Conservation (phyloP, 345 rosid genomes). For the Hibiscus trionum region DNA sequence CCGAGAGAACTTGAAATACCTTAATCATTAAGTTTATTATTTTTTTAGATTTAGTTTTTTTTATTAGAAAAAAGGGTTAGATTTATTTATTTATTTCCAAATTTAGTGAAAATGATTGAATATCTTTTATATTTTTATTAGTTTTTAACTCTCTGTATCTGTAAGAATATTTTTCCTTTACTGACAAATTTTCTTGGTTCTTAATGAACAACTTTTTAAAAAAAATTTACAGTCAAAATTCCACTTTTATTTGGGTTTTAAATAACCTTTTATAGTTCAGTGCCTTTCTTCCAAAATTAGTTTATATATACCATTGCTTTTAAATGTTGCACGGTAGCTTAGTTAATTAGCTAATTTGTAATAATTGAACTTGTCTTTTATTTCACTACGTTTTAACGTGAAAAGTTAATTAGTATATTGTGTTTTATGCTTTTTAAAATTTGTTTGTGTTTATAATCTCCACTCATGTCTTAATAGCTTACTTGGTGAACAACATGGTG, state of each 20-base stretch:
- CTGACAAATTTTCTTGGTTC: background rate
- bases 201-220: too few species aligned
- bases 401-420: background rate
- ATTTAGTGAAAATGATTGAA: background rate
- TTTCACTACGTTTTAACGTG: background rate
- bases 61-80: too few species aligned
- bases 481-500: too few species aligned
- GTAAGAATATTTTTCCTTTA: background rate
- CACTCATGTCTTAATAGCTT: background rate
- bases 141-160: background rate
- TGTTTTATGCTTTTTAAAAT: background rate
- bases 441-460: background rate
- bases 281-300: background rate
- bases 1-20: too few species aligned
- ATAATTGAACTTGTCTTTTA: background rate
- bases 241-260: background rate
- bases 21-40: too few species aligned
- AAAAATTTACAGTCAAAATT: background rate
- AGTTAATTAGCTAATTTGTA: background rate
- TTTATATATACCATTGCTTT: background rate
- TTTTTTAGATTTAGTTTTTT: too few species aligned
- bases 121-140: background rate
- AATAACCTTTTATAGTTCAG: background rate
- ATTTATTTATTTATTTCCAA: background rate
- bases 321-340: background rate